These are phyloP conservation scores for Macadamia tetraphylla DNA, from an alignment of 164 flowering plant species.

Conservation along the genomic window DNA sequence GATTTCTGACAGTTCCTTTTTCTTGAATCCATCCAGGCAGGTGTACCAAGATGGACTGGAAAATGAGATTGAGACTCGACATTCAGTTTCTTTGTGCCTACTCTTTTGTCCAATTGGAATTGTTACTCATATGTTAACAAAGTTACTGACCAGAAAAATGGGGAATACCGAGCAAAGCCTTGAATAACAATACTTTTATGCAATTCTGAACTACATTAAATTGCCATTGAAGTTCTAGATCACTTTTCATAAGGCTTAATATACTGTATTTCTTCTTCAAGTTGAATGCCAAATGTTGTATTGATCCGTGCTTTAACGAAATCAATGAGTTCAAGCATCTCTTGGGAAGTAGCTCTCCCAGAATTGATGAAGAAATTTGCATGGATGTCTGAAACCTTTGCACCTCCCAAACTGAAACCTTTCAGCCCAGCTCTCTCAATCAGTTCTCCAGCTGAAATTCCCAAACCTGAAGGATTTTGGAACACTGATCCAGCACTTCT, in stretches of 20 bases:
- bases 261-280: constrained; percentile 30
- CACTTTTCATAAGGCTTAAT: not conserved
- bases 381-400: constrained; percentile 38
- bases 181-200: not conserved
- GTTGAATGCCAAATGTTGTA: constrained; percentile 29
- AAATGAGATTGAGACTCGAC: constrained; percentile 77
- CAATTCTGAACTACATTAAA: not conserved
- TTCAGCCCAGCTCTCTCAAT: constrained; percentile 30
- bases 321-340: constrained; percentile 41
- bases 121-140: constrained; percentile 61
- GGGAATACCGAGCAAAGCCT: constrained; percentile 13
- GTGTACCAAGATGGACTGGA: constrained; percentile 74
- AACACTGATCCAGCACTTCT: constrained; percentile 46
- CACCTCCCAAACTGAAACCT: constrained; percentile 38
- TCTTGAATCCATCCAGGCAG: constrained; percentile 46
- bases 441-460: constrained; percentile 20
- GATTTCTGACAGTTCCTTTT: not conserved
- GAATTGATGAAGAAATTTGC: constrained; percentile 46
- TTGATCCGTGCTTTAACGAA: constrained; percentile 31
- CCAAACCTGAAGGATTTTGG: constrained; percentile 29
- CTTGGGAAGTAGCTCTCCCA: constrained; percentile 33
- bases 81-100: constrained; percentile 83
- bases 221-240: too few relatives aligned
- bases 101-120: constrained; percentile 86
- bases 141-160: constrained; percentile 36